Evolutionary conservation across 2,329 filamentous ascomycete genomes (phyloP), one percentile per base, ranked within the genome.

Genomic region (Diaporthe citrichinensis): DNA sequence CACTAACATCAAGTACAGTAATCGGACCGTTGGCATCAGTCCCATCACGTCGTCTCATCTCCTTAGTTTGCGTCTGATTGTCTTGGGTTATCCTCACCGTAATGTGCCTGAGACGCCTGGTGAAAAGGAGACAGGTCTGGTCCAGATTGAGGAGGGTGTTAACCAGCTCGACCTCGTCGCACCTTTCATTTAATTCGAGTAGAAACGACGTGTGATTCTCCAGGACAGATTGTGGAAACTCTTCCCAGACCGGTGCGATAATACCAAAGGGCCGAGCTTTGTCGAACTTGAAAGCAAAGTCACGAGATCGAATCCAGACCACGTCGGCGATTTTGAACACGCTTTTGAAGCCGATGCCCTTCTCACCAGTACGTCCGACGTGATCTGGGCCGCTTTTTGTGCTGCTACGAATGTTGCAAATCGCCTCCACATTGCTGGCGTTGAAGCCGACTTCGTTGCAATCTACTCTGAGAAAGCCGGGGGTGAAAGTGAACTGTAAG

Each of bases 301-400:
- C 55, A 4, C 62, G n/a, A 8, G 62, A 68, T 9, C 12, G 28
- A 31, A 14, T 80, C 79, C 41, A 80, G 82, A 85, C 83, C 0
- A 76, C 74, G 49, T 80, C 71, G 1, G 83, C 81, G 1, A 83
- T 80, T 23, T 79, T 82, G 78, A 84, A 85, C n/a, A 83, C 81
- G 4, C 80, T 79, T 75, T 85, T 84, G 81, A 84, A 84, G 1
- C 83, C 83, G 34, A 85, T 84, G 9, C 83, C 83, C 72, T 84
- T 85, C 65, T 84, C 83, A 15, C 83, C 83, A 39, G 82, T 82
- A 51, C 79, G 82, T 15, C 79, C 78, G 5, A 68, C 71, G 1
- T 77, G 76, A 8, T 75, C 72, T 28, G 71, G 69, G 7, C 75
- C 76, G 49, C 36, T 69, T 6, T 74, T 79, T 68, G 84, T 83